Base-by-base conservation (phyloP, 2,329 filamentous ascomycete genomes). In the Fusarium sp. region DNA sequence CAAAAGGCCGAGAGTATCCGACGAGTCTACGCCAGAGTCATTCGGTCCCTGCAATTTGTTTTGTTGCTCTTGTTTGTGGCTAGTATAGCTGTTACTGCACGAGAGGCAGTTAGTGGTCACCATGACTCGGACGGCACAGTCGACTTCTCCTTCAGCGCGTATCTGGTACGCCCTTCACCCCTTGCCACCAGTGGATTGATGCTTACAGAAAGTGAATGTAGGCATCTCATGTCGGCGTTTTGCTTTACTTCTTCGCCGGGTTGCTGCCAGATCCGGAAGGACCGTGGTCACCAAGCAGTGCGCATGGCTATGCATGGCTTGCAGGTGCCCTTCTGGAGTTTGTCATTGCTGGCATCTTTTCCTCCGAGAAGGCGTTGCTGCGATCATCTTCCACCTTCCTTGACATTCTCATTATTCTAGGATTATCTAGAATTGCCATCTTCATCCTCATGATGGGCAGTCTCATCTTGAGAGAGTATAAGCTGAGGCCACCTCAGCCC, bases 231-330 rank as follows among this genome's bases (percentile, higher is more conserved):
- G 82, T 84, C 16, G 84, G 79, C 9, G 83, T 84, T 5, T 50
- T 85, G 6, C 80, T 86, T 5, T 86, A 84, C 69, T 85, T 83
- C 54, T 67, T 85, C 5, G 82, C 82, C 24, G 84, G 84, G 4
- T 74, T 86, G 59, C 78, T 86, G 8, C 84, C 84, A 4, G 83
- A 86, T 42, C 84, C 84, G 1, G 84, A 85, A 70, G 84, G 84
- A 1, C 84, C 84, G 8, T 86, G 84, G 84, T 80, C 81, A 6
- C 84, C 84, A 2, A 78, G 77, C 11, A 69, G 78, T 20, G 73
- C 84, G 22, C 83, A 85, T 42, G 76, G 79, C 64, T 78, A 77
- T 56, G 82, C 83, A 3, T 85, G 84, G 84, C 74, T 82, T 57
- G 66, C 79, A 0, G 83, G 77, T 27, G 70, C 79, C 1, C 72